Conservation (phyloP, 306 rosid species). For the Vigna reflexopilosa region DNA sequence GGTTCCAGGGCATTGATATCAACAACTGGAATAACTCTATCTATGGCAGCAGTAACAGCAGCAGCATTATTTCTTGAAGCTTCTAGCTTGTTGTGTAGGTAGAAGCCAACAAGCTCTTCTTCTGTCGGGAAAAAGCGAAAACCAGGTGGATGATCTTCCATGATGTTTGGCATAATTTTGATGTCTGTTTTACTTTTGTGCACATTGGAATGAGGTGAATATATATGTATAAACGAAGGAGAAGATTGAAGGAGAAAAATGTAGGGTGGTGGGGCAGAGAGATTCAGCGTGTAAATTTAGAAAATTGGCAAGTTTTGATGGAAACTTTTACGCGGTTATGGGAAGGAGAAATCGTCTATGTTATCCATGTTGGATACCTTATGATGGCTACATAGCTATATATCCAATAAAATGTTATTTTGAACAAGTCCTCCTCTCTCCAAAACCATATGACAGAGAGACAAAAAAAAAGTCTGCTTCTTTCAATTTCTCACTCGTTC, state of each 20-base stretch:
- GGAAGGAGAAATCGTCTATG: conserved; percentile 41
- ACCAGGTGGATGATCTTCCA: conserved; percentile 60
- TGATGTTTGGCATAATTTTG: not conserved
- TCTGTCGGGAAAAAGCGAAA: conserved; percentile 89
- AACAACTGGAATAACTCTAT: conserved; percentile 66
- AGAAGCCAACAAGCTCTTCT: conserved; percentile 80
- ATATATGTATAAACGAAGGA: not conserved
- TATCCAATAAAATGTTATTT: conserved; percentile 33
- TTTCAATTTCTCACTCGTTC: too few species aligned
- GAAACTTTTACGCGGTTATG: conserved; percentile 68
- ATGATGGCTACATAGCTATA: not conserved
- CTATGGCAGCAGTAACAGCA: not conserved
- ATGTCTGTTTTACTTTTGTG: not conserved
- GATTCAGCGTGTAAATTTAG: conserved; percentile 47
- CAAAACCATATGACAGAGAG: not conserved
- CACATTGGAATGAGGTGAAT: not conserved
- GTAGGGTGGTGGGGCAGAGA: conserved; percentile 17
- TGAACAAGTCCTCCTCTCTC: conserved; percentile 60
- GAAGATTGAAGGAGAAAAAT: not conserved
- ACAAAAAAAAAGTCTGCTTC: not conserved
- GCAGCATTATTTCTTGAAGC: conserved; percentile 37
- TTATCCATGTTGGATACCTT: not conserved
- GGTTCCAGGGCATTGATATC: conserved; percentile 74
- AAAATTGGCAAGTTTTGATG: conserved; percentile 19
- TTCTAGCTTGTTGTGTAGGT: conserved; percentile 65